Conservation (phyloP, 208 protist genomes). For the Tritrichomonas musculus region DNA sequence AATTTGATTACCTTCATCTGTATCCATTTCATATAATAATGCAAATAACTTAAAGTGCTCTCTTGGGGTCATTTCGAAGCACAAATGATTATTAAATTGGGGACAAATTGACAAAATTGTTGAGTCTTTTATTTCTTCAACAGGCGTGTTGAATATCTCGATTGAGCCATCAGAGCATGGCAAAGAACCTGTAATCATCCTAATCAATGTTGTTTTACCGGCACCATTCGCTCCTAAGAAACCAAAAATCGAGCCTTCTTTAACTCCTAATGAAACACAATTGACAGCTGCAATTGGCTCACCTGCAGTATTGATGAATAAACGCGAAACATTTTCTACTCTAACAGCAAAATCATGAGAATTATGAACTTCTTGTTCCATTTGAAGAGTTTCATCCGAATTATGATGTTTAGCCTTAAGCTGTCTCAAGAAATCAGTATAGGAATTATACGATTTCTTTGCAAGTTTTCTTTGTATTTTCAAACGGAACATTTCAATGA, state of each 20-base stretch:
- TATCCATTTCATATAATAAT: neutral
- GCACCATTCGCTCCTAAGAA: slow-evolving; percentile 39
- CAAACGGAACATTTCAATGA: neutral
- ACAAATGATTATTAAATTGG: slow-evolving; percentile 21
- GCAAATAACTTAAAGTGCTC: slow-evolving; percentile 22
- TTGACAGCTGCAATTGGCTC: slow-evolving; percentile 18
- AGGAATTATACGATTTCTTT: neutral
- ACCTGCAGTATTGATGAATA: no score
- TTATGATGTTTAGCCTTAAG: neutral
- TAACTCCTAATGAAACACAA: neutral
- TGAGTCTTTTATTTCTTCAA: neutral
- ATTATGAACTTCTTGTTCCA: neutral
- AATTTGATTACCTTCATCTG: neutral
- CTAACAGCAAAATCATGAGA: neutral
- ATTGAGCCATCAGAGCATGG: slow-evolving; percentile 27
- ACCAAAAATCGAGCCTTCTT: neutral
- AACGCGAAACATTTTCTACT: neutral
- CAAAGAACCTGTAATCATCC: no score
- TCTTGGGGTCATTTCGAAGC: neutral
- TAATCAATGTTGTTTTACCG: slow-evolving; percentile 42
- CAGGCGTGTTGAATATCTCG: neutral
- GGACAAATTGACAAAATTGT: neutral
- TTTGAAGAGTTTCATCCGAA: neutral
- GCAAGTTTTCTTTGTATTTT: neutral
- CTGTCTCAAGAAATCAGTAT: neutral